Evolutionary conservation across 2,329 filamentous ascomycete genomes (phyloP), one percentile per base, ranked within the genome.

Genomic region (Tolypocladium ophioglossoides): DNA sequence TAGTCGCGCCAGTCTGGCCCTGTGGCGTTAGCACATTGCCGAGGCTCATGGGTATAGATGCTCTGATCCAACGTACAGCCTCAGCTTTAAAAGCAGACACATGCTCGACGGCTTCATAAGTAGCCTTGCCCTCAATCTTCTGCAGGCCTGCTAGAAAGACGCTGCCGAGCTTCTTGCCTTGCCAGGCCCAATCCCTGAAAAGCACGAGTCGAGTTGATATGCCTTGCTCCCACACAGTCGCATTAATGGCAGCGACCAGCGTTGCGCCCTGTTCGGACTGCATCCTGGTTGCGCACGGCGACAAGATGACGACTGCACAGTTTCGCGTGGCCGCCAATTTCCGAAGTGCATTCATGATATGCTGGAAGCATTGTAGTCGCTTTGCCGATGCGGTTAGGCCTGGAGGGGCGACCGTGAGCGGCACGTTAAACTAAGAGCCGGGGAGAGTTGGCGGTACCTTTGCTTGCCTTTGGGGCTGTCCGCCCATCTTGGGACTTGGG

Each of bases 211-310:
- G 79, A 44, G 83, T 87, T 57, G 83, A 81, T 39, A 96, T 74
- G 35, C 84, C 86, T 58, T 82, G 83, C 57, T 96, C 91, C 91
- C 91, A 96, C 44, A 87, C 82, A 22, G 77, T 77, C 16, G 87
- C 84, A 54, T 86, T 86, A 58, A 96, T 77, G 41, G 89, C 83
- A 18, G 91, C 87, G 52, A 85, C 79, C 50, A 97, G 74, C 12
- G 85, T 80, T 16, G 91, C 87, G 59, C 77, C 80, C 59, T 73
- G 77, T 58, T 79, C 84, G 4, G 76, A 75, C 57, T 86, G 84
- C 71, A 95, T 85, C 60, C 85, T 87, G n/a, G 89, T 95, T 44
- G 85, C 86, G 56, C 87, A 89, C 66, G 95, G 91, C 39, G 85
- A 90, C 50, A 91, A 77, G 22, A 94, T 68, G 3, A 96, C 74